Conservation (phyloP, 192 early-diverging fungal species). For the Podila verticillata region DNA sequence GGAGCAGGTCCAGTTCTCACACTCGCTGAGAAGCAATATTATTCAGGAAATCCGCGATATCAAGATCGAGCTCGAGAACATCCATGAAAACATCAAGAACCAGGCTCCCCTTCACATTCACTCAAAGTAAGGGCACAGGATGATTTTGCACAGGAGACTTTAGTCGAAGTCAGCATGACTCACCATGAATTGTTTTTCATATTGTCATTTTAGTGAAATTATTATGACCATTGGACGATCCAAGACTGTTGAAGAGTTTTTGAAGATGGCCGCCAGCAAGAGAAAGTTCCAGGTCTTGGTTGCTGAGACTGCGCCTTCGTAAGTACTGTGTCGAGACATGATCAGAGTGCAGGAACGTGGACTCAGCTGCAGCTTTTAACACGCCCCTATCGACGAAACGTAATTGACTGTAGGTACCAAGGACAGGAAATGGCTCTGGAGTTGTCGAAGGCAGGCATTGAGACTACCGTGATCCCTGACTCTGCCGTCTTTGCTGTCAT, state of each 20-base stretch:
- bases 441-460: slow-evolving; percentile 82
- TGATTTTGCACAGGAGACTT: no score
- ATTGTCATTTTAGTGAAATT: slow-evolving; percentile 77
- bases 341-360: background rate
- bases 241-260: slow-evolving; percentile 84
- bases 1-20: slow-evolving; percentile 44
- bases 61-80: slow-evolving; percentile 85
- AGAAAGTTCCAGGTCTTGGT: slow-evolving; percentile 96
- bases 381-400: no score
- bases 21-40: slow-evolving; percentile 77
- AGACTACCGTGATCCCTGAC: slow-evolving; percentile 91
- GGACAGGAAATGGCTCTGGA: slow-evolving; percentile 87
- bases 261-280: slow-evolving; percentile 84
- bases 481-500: slow-evolving; percentile 96
- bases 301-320: slow-evolving; percentile 90
- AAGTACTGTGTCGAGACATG: slow-evolving; percentile 34
- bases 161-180: background rate
- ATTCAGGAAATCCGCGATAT: slow-evolving; percentile 88
- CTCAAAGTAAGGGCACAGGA: slow-evolving; percentile 73
- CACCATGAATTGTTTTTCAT: background rate
- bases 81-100: slow-evolving; percentile 80
- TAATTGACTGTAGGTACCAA: slow-evolving; percentile 62
- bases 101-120: slow-evolving; percentile 94
- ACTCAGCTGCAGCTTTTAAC: background rate
- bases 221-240: slow-evolving; percentile 94